Percentiles rank a stretch among this genome's conserved stretches.
These are phyloP conservation scores for Clonostachys chloroleuca DNA, from an alignment of 2,329 filamentous ascomycete species.

Conservation along the genomic window DNA sequence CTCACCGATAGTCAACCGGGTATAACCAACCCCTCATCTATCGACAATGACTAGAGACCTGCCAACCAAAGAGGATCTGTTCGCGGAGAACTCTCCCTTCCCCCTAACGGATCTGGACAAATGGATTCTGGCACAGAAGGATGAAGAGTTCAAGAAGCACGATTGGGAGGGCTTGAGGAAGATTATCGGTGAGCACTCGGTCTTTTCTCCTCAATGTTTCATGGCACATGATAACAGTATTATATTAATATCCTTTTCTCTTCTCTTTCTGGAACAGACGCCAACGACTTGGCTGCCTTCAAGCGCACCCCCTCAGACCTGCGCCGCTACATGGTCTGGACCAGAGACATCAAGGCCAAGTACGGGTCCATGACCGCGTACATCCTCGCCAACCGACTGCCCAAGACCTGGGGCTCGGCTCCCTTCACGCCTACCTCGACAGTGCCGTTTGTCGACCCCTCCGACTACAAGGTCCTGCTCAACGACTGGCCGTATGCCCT, in stretches of 20 bases:
- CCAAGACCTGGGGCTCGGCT: constrained; percentile 57
- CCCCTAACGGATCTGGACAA: constrained; percentile 55
- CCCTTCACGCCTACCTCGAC: constrained; percentile 48
- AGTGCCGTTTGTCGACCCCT: constrained; percentile 46
- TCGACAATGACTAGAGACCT: too few relatives aligned
- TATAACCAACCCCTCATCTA: too few relatives aligned
- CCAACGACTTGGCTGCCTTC: constrained; percentile 66
- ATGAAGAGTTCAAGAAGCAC: constrained; percentile 67
- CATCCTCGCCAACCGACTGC: constrained; percentile 68
- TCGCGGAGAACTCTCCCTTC: constrained; percentile 41
- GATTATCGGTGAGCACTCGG: constrained; percentile 53
- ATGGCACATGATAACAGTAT: not conserved
- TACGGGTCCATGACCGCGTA: constrained; percentile 81
- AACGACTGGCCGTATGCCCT: constrained; percentile 97
- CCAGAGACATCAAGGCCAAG: constrained; percentile 60
- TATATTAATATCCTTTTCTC: not conserved
- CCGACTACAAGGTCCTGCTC: constrained; percentile 66
- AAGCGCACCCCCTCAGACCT: constrained; percentile 79
- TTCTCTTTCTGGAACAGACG: constrained; percentile 22
- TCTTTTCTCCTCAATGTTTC: not conserved
- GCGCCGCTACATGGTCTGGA: constrained; percentile 75
- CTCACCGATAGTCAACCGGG: too few relatives aligned
- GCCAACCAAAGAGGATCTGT: too few relatives aligned
- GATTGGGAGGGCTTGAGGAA: constrained; percentile 69
- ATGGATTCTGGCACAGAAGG: constrained; percentile 56